A percentile compares a stretch with the other conserved stretches of the same genome.
These are phyloP conservation scores for Exophiala lecanii-corni DNA, from an alignment of 2,329 filamentous ascomycete species.

Conservation along the genomic window DNA sequence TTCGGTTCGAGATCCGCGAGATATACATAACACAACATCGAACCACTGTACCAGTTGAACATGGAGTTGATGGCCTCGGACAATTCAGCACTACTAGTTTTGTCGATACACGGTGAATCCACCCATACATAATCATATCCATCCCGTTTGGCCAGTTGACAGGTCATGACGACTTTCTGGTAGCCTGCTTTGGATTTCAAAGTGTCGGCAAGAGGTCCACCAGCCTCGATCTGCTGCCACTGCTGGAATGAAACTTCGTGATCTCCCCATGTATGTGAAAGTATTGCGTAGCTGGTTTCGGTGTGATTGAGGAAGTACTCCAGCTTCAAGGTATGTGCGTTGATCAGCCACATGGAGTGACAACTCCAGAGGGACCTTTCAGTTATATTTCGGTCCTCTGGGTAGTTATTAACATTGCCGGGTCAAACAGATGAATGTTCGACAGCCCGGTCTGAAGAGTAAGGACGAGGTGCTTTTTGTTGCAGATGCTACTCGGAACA, in stretches of 20 bases:
- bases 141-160: background rate
- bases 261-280: background rate
- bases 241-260: background rate
- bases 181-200: background rate
- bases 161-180: background rate
- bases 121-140: conserved; percentile 27
- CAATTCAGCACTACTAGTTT: conserved; percentile 26
- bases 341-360: background rate
- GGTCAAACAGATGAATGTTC: too few relatives aligned
- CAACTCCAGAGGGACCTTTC: too few relatives aligned
- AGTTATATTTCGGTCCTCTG: too few relatives aligned
- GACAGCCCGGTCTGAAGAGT: too few relatives aligned
- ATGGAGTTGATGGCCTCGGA: conserved; percentile 22
- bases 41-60: conserved; percentile 27
- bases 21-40: conserved; percentile 28
- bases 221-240: too few relatives aligned
- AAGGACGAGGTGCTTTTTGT: too few relatives aligned
- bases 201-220: too few relatives aligned
- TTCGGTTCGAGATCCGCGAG: conserved; percentile 26
- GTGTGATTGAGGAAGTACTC: background rate
- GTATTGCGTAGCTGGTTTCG: background rate
- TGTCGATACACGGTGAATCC: conserved; percentile 26
- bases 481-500: too few relatives aligned
- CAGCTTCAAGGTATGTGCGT: background rate
- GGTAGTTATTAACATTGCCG: too few relatives aligned